Conservation (phyloP, 768 basidiomycete species). For the Phaeolepiota aurea region DNA sequence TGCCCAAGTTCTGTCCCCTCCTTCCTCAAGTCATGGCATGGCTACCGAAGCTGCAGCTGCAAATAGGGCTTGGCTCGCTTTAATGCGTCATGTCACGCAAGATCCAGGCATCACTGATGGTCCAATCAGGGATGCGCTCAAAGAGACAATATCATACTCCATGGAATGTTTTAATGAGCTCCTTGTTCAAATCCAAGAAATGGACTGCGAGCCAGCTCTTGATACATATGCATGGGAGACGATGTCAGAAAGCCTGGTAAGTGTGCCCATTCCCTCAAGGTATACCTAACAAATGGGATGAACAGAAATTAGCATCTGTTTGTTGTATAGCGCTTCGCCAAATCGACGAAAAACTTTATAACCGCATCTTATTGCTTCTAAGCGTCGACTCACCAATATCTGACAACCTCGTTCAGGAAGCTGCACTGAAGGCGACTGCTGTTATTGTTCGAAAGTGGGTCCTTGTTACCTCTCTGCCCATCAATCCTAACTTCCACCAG, state of each 20-base stretch:
- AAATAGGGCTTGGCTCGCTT: conserved; percentile 69
- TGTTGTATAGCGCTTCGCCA: conserved; percentile 68
- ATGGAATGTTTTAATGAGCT: conserved; percentile 75
- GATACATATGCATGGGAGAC: conserved; percentile 94
- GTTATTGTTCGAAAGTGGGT: conserved; percentile 77
- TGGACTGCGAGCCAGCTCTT: conserved; percentile 69
- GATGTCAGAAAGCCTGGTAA: conserved; percentile 81
- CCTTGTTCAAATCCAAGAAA: conserved; percentile 69
- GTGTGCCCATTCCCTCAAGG: conserved; percentile 11
- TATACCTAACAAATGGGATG: background rate
- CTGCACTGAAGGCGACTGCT: conserved; percentile 79
- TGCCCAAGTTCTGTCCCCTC: conserved; percentile 52
- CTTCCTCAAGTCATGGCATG: conserved; percentile 16
- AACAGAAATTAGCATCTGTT: conserved; percentile 77
- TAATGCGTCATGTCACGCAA: conserved; percentile 47
- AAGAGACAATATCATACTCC: conserved; percentile 46
- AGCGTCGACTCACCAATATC: conserved; percentile 76
- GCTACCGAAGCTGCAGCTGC: conserved; percentile 72
- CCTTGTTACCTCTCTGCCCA: too few relatives aligned
- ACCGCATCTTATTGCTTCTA: conserved; percentile 63
- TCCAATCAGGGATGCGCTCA: conserved; percentile 30
- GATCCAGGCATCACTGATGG: conserved; percentile 30
- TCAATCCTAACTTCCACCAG: too few relatives aligned
- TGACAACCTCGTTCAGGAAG: conserved; percentile 82
- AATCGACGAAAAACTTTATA: conserved; percentile 61